Base-by-base conservation (phyloP, 2,329 filamentous ascomycete species). In the Exserohilum turcica region DNA sequence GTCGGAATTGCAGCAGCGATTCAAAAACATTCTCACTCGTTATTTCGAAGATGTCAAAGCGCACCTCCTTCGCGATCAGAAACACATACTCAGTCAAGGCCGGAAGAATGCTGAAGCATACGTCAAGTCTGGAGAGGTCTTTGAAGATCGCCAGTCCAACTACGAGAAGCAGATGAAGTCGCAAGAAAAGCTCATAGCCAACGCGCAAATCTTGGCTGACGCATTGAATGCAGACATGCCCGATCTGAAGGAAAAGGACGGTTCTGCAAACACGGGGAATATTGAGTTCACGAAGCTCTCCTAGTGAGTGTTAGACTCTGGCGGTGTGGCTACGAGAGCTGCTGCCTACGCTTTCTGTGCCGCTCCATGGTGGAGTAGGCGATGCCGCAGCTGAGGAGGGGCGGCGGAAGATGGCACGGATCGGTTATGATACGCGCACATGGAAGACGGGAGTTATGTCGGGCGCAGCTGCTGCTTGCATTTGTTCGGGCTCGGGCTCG, bases 21-120 rank as follows among this genome's bases (percentile, higher is more conserved):
- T 97, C 77, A 88, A 83, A 58, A 95, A 89, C 60, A 87, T 99
- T 27, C 78, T 99, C 24, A 88, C 83, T 53, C 87, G 90, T 28
- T 99, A 99, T 67, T 90, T 97, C 61, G 91, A 97, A 49, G 92
- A 96, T 70, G 90, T 97, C 61, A 96, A 96, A 69, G 80, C 83
- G 13, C 94, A 97, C 68, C 82, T 99, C 27, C 74, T 92, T 27
- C 88, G 90, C n/a, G 92, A 97, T 66, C 94, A 99, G 72, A 94
- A 96, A 74, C 88, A 89, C 35, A 87, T 99, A 35, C 84, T 87
- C 47, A 86, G 84, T 21, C 94, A 99, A 76, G 91, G 90, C 48
- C 90, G 92, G 59, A 92, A 93, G 64, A 99, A 99, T 76, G 93
- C 94, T 0, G 94, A 99, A 75, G 94, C 93, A 5, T 99, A 99